Evolutionary conservation across 2,329 filamentous ascomycete species (phyloP).

Genomic region (Neoarthrinium moseri): DNA sequence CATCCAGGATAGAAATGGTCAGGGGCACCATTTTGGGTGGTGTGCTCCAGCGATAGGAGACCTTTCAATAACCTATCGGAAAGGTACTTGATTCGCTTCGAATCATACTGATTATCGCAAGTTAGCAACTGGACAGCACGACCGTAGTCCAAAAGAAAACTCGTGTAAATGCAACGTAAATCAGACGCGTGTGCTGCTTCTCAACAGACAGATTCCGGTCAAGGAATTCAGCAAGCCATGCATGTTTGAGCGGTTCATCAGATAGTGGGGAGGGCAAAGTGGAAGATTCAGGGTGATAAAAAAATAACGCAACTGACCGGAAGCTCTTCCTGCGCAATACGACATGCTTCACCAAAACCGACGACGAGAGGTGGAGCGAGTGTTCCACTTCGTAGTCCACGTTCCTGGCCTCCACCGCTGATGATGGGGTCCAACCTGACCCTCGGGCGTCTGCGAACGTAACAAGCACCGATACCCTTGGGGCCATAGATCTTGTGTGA

Average conservation of each 20-base stretch:
- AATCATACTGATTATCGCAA: slow-evolving; percentile 73
- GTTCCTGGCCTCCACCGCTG: slow-evolving; percentile 92
- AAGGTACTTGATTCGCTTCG: slow-evolving; percentile 76
- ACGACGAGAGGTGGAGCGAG: slow-evolving; percentile 85
- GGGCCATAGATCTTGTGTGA: slow-evolving; percentile 98
- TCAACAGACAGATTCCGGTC: slow-evolving; percentile 59
- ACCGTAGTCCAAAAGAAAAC: background rate
- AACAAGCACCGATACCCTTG: slow-evolving; percentile 96
- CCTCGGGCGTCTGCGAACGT: slow-evolving; percentile 85
- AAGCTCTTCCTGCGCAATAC: slow-evolving; percentile 88
- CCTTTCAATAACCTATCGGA: slow-evolving; percentile 83
- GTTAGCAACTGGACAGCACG: slow-evolving; percentile 18
- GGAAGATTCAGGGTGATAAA: slow-evolving; percentile 17
- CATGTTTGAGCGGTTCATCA: slow-evolving; percentile 88
- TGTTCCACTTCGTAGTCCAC: slow-evolving; percentile 91
- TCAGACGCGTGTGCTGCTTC: slow-evolving; percentile 69
- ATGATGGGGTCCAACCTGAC: slow-evolving; percentile 96
- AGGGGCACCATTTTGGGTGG: slow-evolving; percentile 82
- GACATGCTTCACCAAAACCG: slow-evolving; percentile 93
- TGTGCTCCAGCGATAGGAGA: slow-evolving; percentile 87
- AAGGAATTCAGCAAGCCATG: slow-evolving; percentile 86
- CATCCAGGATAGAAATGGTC: slow-evolving; percentile 89
- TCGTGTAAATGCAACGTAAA: slow-evolving; percentile 16
- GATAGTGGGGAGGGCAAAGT: slow-evolving; percentile 28
- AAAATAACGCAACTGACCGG: slow-evolving; percentile 59